phyloP scores from a whole-genome alignment of 805 yeast species.

The Gaillardinia entomophila region DNA sequence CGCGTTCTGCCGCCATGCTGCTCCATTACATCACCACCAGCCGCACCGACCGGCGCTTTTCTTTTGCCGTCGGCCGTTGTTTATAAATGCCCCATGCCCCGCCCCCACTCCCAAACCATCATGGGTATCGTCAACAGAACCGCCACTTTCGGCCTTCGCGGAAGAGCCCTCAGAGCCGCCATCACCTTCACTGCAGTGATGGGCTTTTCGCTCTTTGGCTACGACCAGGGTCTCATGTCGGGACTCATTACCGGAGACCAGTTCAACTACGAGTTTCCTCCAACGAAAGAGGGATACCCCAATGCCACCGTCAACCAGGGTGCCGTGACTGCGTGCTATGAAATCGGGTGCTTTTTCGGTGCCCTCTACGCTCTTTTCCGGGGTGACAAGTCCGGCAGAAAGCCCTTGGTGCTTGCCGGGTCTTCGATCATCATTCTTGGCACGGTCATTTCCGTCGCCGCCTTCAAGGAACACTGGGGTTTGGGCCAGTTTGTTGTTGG shows the following conservation, averaged over 20 bases:
- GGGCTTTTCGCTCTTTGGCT: conserved; percentile 24
- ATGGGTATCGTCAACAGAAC: conserved; percentile 6
- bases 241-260: conserved; percentile 36
- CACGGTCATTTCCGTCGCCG: conserved; percentile 31
- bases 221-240: conserved; percentile 40
- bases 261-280: conserved; percentile 34
- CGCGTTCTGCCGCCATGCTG: too few species aligned
- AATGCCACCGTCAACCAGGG: conserved; percentile 20
- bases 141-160: conserved; percentile 10
- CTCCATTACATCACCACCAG: too few species aligned
- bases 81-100: too few species aligned
- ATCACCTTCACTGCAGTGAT: conserved; percentile 22
- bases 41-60: too few species aligned
- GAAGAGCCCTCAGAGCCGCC: conserved; percentile 10
- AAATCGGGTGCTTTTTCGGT: conserved; percentile 37
- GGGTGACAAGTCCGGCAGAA: conserved; percentile 39
- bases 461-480: conserved; percentile 35
- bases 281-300: conserved; percentile 16
- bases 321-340: conserved; percentile 23
- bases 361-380: conserved; percentile 33
- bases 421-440: conserved; percentile 36
- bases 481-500: conserved; percentile 33
- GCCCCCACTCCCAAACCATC: too few species aligned
- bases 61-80: too few species aligned
- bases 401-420: conserved; percentile 33